Evolutionary conservation across 2,329 filamentous ascomycete genomes (phyloP).

Genomic region (Calonectria pseudoreteaudii): DNA sequence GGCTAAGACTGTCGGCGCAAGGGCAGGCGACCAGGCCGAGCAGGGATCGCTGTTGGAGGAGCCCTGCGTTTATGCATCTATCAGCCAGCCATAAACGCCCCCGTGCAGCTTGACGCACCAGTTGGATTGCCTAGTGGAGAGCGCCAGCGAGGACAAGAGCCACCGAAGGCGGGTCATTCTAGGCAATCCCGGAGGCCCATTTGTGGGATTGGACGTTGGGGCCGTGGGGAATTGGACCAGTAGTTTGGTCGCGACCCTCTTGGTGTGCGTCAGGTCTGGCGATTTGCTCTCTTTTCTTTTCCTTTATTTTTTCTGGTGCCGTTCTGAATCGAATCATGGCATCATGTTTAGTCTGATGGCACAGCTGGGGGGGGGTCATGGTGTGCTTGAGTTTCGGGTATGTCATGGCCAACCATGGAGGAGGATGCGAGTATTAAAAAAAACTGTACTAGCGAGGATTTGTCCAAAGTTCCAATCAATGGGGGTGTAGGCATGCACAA

Average conservation of each 20-base stretch:
- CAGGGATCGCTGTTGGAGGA: conserved; percentile 17
- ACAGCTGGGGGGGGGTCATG: background rate
- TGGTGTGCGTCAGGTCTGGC: conserved; percentile 11
- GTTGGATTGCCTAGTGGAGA: conserved; percentile 20
- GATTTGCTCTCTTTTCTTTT: background rate
- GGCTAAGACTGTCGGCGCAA: conserved; percentile 14
- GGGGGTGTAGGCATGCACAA: background rate
- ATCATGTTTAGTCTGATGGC: background rate
- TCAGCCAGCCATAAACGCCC: conserved; percentile 21
- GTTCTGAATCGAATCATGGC: conserved; percentile 7
- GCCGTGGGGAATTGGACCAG: conserved; percentile 13
- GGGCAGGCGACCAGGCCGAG: background rate
- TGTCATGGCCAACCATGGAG: background rate
- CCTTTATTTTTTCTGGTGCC: background rate
- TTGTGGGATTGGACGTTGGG: conserved; percentile 6
- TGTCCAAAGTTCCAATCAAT: conserved; percentile 20
- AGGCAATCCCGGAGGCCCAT: conserved; percentile 9
- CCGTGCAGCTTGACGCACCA: conserved; percentile 15
- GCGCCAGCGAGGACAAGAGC: conserved; percentile 1
- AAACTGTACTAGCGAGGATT: background rate
- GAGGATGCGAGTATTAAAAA: background rate
- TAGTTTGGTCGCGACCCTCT: background rate
- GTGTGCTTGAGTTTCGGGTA: conserved; percentile 19
- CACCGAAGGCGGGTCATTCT: background rate
- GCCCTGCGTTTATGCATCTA: conserved; percentile 26